Conservation (phyloP, 225 moss, liverwort and hornwort species). For the Ulota crispa region DNA sequence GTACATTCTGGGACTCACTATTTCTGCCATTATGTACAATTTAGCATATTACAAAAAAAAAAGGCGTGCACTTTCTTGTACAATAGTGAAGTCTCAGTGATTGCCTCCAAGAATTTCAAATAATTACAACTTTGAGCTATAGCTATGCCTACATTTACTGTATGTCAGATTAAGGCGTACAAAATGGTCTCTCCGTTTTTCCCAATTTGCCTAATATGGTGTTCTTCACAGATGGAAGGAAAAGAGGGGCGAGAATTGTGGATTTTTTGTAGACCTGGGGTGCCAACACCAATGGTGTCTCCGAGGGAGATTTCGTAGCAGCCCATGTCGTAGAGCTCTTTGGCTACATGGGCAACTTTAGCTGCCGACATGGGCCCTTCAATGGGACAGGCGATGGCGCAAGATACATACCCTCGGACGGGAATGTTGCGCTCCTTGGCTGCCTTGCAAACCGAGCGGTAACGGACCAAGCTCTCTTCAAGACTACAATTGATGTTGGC, state of each 20-base stretch:
- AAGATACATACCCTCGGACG: conserved; percentile 92
- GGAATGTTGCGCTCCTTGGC: conserved; percentile 75
- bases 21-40: too few species aligned
- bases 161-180: too few species aligned
- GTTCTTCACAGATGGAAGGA: neutral
- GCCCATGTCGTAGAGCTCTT: conserved; percentile 84
- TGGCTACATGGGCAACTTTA: conserved; percentile 80
- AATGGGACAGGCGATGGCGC: conserved; percentile 89
- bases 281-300: conserved; percentile 95
- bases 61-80: too few species aligned
- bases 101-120: too few species aligned
- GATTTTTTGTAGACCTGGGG: conserved; percentile 61
- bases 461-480: conserved; percentile 82
- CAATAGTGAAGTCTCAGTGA: too few species aligned
- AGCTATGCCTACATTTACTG: too few species aligned
- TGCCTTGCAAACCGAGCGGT: conserved; percentile 76
- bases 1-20: too few species aligned
- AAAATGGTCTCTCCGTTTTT: too few species aligned
- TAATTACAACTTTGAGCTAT: too few species aligned
- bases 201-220: too few species aligned
- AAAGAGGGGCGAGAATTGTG: neutral
- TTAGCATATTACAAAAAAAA: too few species aligned
- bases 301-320: conserved; percentile 96
- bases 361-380: conserved; percentile 73
- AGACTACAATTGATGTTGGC: conserved; percentile 89